phyloP scores from a whole-genome alignment of 495 filamentous ascomycete genomes.

The Emericellopsis terricola region DNA sequence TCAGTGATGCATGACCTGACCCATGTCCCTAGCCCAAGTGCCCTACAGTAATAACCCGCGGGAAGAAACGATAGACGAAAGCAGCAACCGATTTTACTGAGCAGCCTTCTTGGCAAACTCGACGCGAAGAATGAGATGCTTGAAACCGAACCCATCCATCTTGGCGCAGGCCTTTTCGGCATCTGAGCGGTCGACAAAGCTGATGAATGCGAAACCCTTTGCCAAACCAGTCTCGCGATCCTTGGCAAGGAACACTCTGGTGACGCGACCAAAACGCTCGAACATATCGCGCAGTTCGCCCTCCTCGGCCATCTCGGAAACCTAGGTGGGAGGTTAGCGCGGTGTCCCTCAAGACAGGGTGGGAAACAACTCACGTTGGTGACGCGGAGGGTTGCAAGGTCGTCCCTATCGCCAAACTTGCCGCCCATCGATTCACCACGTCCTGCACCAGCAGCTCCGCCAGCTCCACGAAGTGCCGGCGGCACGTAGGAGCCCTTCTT shows the following conservation, averaged over 20 bases:
- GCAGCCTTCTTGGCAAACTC: constrained; percentile 87
- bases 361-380: constrained; percentile 61
- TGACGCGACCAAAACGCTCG: constrained; percentile 90
- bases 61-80: too few species aligned
- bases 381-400: constrained; percentile 85
- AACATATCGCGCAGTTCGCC: constrained; percentile 90
- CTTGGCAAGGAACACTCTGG: constrained; percentile 91
- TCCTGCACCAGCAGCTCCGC: too few species aligned
- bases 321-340: constrained; percentile 29
- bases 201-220: constrained; percentile 98
- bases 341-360: not conserved
- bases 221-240: constrained; percentile 86
- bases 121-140: constrained; percentile 75
- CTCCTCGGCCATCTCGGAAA: constrained; percentile 94
- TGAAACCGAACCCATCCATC: constrained; percentile 93
- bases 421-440: constrained; percentile 87
- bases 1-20: too few species aligned
- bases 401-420: constrained; percentile 83
- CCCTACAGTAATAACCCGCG: too few species aligned
- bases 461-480: constrained; percentile 65
- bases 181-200: constrained; percentile 74
- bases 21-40: too few species aligned
- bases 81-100: constrained; percentile 10
- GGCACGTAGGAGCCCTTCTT: constrained; percentile 75
- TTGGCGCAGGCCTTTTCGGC: constrained; percentile 86